These are phyloP conservation scores for Boletus rufocinnamomeus DNA, from an alignment of 768 basidiomycete species.

Conservation along the genomic window DNA sequence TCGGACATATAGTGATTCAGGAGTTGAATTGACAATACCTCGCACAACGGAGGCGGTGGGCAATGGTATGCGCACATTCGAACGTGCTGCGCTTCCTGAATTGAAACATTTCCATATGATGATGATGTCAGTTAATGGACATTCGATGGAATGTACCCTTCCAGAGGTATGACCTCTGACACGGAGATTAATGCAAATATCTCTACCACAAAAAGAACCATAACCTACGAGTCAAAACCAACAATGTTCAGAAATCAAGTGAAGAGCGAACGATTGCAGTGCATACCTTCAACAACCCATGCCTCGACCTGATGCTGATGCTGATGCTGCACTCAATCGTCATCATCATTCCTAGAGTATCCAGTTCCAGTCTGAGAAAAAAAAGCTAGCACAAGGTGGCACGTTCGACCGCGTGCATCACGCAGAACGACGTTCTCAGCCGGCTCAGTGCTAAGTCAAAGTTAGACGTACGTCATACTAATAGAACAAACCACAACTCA, in stretches of 20 bases:
- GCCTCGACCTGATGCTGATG: slow-evolving; percentile 84
- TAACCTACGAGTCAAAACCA: slow-evolving; percentile 70
- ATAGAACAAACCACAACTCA: slow-evolving; percentile 6
- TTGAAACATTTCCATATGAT: slow-evolving; percentile 14
- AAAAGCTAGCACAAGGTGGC: slow-evolving; percentile 49
- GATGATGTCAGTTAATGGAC: slow-evolving; percentile 10
- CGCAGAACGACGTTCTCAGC: slow-evolving; percentile 82
- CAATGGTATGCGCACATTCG: slow-evolving; percentile 53
- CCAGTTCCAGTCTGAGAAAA: too few relatives aligned
- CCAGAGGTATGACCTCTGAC: slow-evolving; percentile 67
- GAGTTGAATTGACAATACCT: slow-evolving; percentile 64
- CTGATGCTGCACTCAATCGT: slow-evolving; percentile 62
- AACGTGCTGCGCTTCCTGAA: slow-evolving; percentile 65
- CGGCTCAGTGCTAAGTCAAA: slow-evolving; percentile 66
- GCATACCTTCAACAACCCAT: slow-evolving; percentile 78
- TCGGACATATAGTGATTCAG: slow-evolving; percentile 63
- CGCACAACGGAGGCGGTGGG: neutral
- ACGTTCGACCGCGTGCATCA: slow-evolving; percentile 46
- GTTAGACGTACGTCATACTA: neutral
- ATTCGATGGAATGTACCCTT: slow-evolving; percentile 50
- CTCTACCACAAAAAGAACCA: slow-evolving; percentile 11
- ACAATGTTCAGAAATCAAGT: slow-evolving; percentile 45
- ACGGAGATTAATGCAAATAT: slow-evolving; percentile 22
- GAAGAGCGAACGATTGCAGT: slow-evolving; percentile 10
- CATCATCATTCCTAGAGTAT: slow-evolving; percentile 74